Conservation (phyloP, 805 yeast species). For the Ogataea methylovora region DNA sequence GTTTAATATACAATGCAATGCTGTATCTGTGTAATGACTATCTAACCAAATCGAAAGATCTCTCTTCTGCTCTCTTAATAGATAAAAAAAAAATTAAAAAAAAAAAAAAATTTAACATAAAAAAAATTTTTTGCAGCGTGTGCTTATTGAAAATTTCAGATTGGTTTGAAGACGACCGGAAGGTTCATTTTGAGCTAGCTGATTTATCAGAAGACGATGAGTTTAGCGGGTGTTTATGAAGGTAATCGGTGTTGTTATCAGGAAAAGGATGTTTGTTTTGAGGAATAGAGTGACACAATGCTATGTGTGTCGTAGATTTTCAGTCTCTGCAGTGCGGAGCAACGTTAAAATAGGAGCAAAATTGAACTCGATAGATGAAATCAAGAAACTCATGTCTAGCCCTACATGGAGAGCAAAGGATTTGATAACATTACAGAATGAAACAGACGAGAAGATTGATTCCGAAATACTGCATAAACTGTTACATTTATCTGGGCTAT, state of each 20-base stretch:
- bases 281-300: no score
- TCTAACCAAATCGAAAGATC: no score
- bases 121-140: slow-evolving; percentile 6
- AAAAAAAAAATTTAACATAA: slow-evolving; percentile 8
- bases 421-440: slow-evolving; percentile 7
- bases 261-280: no score
- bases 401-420: slow-evolving; percentile 22
- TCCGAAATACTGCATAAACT: slow-evolving; percentile 22
- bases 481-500: slow-evolving; percentile 42
- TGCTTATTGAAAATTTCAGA: slow-evolving; percentile 7
- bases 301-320: no score
- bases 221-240: no score
- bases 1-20: no score
- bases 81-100: neutral
- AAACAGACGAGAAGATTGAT: slow-evolving; percentile 6
- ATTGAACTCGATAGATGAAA: slow-evolving; percentile 8
- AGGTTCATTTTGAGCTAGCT: neutral
- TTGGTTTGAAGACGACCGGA: slow-evolving; percentile 6
- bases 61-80: neutral
- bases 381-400: slow-evolving; percentile 9
- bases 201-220: no score
- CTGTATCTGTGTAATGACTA: no score
- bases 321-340: no score
- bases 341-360: slow-evolving; percentile 5
- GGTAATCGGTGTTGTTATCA: no score